A percentile compares a stretch with the other conserved stretches of the same genome.
phyloP scores from a whole-genome alignment of 192 early-diverging fungal genomes.

The Coemansia sp. region DNA sequence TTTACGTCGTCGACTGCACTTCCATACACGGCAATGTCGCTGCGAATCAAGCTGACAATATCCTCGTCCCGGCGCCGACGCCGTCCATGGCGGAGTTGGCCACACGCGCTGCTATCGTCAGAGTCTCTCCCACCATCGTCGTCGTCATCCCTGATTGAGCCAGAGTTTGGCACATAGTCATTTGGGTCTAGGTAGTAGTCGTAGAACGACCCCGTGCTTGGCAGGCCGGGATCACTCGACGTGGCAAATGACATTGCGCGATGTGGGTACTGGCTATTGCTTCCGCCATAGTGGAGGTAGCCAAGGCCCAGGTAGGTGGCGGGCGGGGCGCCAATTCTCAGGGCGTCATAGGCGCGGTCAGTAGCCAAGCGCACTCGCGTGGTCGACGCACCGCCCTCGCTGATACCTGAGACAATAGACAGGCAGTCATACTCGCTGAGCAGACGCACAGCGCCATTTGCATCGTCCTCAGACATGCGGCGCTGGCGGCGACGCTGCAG shows the following conservation, averaged over 20 bases:
- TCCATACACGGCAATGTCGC: constrained; percentile 43
- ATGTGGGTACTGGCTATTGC: background rate
- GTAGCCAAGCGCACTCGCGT: constrained; percentile 46
- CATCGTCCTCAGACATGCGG: constrained; percentile 1
- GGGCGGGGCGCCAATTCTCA: constrained; percentile 23
- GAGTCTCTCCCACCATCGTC: background rate
- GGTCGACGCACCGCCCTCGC: constrained; percentile 45
- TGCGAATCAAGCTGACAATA: constrained; percentile 33
- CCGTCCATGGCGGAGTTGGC: background rate
- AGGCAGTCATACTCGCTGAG: constrained; percentile 23
- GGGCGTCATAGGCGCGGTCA: constrained; percentile 36
- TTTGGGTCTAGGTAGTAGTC: constrained; percentile 23
- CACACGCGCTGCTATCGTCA: constrained; percentile 5
- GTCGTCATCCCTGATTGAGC: background rate
- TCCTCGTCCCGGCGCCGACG: constrained; percentile 13
- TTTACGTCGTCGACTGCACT: constrained; percentile 43
- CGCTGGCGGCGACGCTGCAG: background rate
- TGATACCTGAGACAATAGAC: constrained; percentile 37
- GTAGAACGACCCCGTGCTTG: constrained; percentile 29
- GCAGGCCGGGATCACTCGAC: constrained; percentile 30
- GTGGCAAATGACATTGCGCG: constrained; percentile 35
- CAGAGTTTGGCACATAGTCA: constrained; percentile 14
- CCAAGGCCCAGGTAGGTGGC: constrained; percentile 1
- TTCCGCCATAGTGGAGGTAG: constrained; percentile 1
- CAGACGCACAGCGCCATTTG: background rate